Evolutionary conservation across 768 basidiomycete species (phyloP).

Genomic region (Trametes cubensis): DNA sequence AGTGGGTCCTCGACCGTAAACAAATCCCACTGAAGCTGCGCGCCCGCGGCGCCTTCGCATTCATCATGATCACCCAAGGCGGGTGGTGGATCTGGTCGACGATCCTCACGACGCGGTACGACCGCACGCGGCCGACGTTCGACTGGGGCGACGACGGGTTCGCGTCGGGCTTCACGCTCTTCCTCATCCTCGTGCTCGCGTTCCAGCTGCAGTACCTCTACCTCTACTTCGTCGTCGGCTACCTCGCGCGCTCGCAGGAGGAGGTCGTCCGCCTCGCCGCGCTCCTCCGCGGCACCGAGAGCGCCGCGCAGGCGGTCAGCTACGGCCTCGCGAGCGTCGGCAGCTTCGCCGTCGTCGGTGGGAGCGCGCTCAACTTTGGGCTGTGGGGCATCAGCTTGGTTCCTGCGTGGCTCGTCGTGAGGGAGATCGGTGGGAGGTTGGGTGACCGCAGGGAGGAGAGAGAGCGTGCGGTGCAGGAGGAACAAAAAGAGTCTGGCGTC

Average conservation of each 20-base stretch:
- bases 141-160: slow-evolving; percentile 16
- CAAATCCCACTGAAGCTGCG: slow-evolving; percentile 6
- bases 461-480: slow-evolving; percentile 3
- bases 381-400: slow-evolving; percentile 13
- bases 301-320: slow-evolving; percentile 18
- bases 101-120: slow-evolving; percentile 19
- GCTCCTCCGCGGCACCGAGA: slow-evolving; percentile 17
- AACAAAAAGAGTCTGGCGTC: not conserved
- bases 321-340: slow-evolving; percentile 13
- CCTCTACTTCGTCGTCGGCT: slow-evolving; percentile 20
- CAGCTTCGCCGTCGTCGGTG: slow-evolving; percentile 10
- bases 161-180: slow-evolving; percentile 14
- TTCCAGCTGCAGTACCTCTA: slow-evolving; percentile 22
- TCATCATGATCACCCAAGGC: slow-evolving; percentile 16
- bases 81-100: slow-evolving; percentile 18
- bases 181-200: slow-evolving; percentile 18
- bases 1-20: slow-evolving; percentile 15
- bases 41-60: slow-evolving; percentile 13
- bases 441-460: slow-evolving; percentile 11
- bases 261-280: slow-evolving; percentile 17
- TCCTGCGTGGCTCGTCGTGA: slow-evolving; percentile 15
- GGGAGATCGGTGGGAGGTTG: slow-evolving; percentile 8
- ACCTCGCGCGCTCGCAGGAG: slow-evolving; percentile 17
- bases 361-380: slow-evolving; percentile 17
- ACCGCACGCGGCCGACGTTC: slow-evolving; percentile 16